Conservation (phyloP, 1,139 yeast species). For the Saccharomyces hybrid region DNA sequence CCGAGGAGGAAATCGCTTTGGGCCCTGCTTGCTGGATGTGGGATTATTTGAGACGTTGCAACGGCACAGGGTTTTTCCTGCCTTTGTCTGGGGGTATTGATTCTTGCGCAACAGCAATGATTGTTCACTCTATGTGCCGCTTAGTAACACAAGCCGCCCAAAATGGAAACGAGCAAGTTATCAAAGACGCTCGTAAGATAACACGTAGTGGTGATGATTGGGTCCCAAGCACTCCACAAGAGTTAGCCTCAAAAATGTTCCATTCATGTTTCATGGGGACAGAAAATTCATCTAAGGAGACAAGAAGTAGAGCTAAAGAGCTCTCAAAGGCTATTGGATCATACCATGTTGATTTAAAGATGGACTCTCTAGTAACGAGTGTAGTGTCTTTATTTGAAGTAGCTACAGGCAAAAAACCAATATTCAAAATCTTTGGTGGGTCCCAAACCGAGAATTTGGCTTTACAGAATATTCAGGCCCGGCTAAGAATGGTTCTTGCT, state of each 20-base stretch:
- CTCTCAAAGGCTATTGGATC: conserved; percentile 74
- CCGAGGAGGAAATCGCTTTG: conserved; percentile 92
- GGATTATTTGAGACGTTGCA: conserved; percentile 90
- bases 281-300: conserved; percentile 78
- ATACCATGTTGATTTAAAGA: conserved; percentile 83
- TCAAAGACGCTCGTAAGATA: conserved; percentile 61
- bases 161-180: conserved; percentile 65
- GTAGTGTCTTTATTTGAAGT: conserved; percentile 71
- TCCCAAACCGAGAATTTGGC: conserved; percentile 85
- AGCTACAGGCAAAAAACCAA: conserved; percentile 83
- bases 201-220: conserved; percentile 49
- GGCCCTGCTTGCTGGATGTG: conserved; percentile 99
- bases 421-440: conserved; percentile 90
- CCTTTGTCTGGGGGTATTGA: conserved; percentile 97
- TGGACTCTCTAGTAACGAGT: conserved; percentile 75
- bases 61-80: conserved; percentile 81
- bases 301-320: conserved; percentile 74
- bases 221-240: conserved; percentile 65
- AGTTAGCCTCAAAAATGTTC: conserved; percentile 66
- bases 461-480: conserved; percentile 89
- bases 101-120: conserved; percentile 93
- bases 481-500: conserved; percentile 88
- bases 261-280: conserved; percentile 96
- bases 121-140: conserved; percentile 90
- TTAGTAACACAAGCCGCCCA: conserved; percentile 61